Base-by-base conservation (phyloP, 129 eudicot species). In the Chrysanthemum makinoi region DNA sequence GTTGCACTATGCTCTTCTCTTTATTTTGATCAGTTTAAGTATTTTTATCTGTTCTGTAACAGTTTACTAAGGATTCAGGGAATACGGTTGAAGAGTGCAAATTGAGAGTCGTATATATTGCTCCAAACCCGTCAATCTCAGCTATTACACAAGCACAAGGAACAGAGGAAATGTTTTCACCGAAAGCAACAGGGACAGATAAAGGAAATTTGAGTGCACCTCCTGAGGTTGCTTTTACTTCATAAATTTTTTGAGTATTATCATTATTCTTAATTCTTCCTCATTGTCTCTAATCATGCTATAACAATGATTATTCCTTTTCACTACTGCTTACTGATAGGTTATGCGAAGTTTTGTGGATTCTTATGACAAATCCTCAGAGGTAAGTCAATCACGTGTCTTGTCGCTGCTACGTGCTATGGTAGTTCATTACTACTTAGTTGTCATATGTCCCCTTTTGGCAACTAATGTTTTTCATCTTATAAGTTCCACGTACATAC, bases 41-140 rank as follows among this genome's bases (percentile, higher is more conserved):
- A n/a, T 30, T 12, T 58, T 68, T 51, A 67, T 39, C 24, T 5
- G 49, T 74, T 59, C 47, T 79, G 62, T 68, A 72, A 69, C 77
- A 92, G 98, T 93, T 93, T 69, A 82, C 64, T 68, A 89, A 89
- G 83, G 95, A 80, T 70, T 75, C 87, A 6, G 98, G 95, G 33
- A 75, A 81, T 72, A 66, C 35, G 8, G 89, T 93, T 12, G 95
- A 93, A 65, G 98, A 93, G 72, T 85, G 95, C 90, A 89, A 85
- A 83, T 80, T 93, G 80, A 83, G 62, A 85, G 98, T 93, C 72
- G 19, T 87, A 16, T 93, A 89, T 80, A 81, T 85, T 50, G 81
- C 89, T 43, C 82, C 84, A 60, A 88, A 89, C 3, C 89, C 88
- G 26, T 82, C 95, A 56, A 71, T 67, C 58, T 71, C 81, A 46